phyloP scores from a whole-genome alignment of 805 yeast species.

The Candida sphagnicola region DNA sequence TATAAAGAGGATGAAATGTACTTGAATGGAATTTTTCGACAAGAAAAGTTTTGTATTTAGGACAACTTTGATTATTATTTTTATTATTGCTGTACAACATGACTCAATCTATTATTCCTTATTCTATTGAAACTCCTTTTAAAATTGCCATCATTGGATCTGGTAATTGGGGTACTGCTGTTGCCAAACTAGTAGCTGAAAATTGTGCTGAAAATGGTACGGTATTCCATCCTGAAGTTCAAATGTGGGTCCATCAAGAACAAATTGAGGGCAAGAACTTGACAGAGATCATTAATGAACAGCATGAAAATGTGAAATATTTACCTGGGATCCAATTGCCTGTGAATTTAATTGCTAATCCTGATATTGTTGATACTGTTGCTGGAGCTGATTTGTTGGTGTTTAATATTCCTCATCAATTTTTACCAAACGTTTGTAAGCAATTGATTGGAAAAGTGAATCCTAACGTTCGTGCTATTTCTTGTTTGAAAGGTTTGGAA shows the following conservation, averaged over 20 bases:
- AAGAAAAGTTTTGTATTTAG: too few species aligned
- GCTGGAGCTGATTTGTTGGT: slow-evolving; percentile 80
- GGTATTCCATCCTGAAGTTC: slow-evolving; percentile 68
- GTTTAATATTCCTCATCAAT: slow-evolving; percentile 97
- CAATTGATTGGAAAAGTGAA: slow-evolving; percentile 75
- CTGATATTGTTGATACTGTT: slow-evolving; percentile 74
- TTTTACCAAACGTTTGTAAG: slow-evolving; percentile 69
- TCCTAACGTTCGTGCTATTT: slow-evolving; percentile 77
- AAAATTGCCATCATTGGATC: slow-evolving; percentile 76
- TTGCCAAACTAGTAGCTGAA: slow-evolving; percentile 93
- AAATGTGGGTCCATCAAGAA: slow-evolving; percentile 98
- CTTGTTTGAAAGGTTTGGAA: slow-evolving; percentile 94
- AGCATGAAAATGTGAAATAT: slow-evolving; percentile 93
- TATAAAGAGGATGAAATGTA: too few species aligned
- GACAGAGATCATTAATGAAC: slow-evolving; percentile 84
- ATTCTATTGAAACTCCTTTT: slow-evolving; percentile 32
- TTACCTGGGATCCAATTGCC: slow-evolving; percentile 89
- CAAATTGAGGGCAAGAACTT: slow-evolving; percentile 69
- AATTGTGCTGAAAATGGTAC: slow-evolving; percentile 70
- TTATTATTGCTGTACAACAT: too few species aligned
- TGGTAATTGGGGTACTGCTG: slow-evolving; percentile 98
- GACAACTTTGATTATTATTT: too few species aligned
- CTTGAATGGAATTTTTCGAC: too few species aligned
- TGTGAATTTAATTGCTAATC: slow-evolving; percentile 80
- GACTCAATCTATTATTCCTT: slow-evolving; percentile 21